A percentile compares a stretch with the other conserved stretches of the same genome.
Conservation (phyloP, 768 basidiomycete genomes). For the Collybia sordida region DNA sequence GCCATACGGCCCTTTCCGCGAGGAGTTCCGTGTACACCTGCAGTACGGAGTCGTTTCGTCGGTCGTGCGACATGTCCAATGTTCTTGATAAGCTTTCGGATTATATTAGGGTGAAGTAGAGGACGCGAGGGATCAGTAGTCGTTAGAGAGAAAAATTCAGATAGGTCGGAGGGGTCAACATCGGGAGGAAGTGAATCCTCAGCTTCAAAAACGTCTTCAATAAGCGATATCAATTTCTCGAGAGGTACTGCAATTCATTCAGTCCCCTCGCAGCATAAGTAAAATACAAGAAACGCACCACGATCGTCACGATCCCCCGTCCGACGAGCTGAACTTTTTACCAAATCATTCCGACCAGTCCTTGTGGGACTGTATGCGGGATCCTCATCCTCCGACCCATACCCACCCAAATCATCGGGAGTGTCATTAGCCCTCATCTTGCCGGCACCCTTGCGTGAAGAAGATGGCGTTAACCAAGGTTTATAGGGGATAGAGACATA, state of each 20-base stretch:
- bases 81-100: conserved; percentile 70
- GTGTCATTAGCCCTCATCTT: conserved; percentile 33
- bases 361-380: conserved; percentile 26
- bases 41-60: conserved; percentile 59
- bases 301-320: conserved; percentile 79
- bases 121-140: conserved; percentile 54
- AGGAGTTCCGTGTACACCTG: conserved; percentile 42
- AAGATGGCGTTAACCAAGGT: conserved; percentile 45
- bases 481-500: conserved; percentile 48
- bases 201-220: conserved; percentile 86
- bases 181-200: conserved; percentile 71
- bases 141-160: conserved; percentile 63
- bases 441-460: conserved; percentile 24
- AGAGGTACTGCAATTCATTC: conserved; percentile 47
- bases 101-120: conserved; percentile 51
- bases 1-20: conserved; percentile 57
- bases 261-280: not conserved
- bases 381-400: conserved; percentile 52
- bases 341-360: conserved; percentile 26
- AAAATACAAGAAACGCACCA: conserved; percentile 37
- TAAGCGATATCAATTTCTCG: conserved; percentile 71
- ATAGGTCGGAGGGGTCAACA: conserved; percentile 46
- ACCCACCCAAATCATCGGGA: conserved; percentile 50
- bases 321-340: conserved; percentile 53
- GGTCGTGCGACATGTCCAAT: conserved; percentile 69